Percentiles rank a stretch among this genome's conserved stretches.
Conservation (phyloP, 1,284 basidiomycete genomes). For the Tylopilus sp. region DNA sequence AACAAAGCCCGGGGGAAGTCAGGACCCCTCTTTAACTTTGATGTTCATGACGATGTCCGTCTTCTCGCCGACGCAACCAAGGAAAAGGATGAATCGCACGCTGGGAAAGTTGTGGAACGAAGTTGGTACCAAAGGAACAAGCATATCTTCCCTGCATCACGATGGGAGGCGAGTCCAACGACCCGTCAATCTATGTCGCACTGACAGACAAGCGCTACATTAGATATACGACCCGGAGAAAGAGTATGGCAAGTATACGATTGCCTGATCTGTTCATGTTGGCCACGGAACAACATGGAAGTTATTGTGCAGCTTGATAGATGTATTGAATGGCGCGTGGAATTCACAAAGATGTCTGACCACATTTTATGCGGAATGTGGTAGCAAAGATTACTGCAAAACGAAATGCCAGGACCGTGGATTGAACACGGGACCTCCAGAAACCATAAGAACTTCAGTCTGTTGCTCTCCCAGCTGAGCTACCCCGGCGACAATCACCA, state of each 20-base stretch:
- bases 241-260: conserved; percentile 84
- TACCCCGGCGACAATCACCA: conserved; percentile 37
- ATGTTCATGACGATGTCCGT: conserved; percentile 97
- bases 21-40: conserved; percentile 97
- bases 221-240: conserved; percentile 90
- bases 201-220: conserved; percentile 3
- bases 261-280: conserved; percentile 44
- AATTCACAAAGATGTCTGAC: too few relatives aligned
- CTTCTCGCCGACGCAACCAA: conserved; percentile 91
- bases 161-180: conserved; percentile 73
- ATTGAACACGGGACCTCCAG: conserved; percentile 57
- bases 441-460: conserved; percentile 63
- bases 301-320: background rate
- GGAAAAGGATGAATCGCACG: conserved; percentile 98
- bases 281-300: background rate
- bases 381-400: conserved; percentile 4
- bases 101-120: conserved; percentile 96
- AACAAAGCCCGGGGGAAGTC: conserved; percentile 98
- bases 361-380: too few relatives aligned
- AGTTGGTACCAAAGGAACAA: conserved; percentile 96
- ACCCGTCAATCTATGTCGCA: background rate
- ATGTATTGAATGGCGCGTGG: too few relatives aligned
- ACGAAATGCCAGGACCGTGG: conserved; percentile 46
- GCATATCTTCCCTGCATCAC: conserved; percentile 93
- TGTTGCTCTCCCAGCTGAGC: conserved; percentile 80